These are phyloP conservation scores for Gentiana macrophylla DNA, from an alignment of 257 asterid species.

Conservation along the genomic window DNA sequence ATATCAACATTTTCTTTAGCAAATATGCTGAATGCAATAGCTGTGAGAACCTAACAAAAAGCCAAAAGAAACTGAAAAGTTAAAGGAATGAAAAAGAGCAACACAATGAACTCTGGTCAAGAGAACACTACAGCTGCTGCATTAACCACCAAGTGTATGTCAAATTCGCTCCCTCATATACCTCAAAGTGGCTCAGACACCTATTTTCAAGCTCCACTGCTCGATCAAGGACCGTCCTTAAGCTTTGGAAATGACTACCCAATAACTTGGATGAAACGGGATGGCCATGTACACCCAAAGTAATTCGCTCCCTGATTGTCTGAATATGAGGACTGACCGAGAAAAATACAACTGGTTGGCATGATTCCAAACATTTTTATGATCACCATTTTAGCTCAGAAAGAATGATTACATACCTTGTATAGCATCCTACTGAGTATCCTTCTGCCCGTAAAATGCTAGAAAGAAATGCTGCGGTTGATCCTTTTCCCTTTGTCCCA, in stretches of 20 bases:
- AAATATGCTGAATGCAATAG: conserved; percentile 78
- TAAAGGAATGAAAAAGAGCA: background rate
- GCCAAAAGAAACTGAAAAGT: background rate
- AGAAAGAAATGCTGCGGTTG: conserved; percentile 84
- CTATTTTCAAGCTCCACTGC: conserved; percentile 57
- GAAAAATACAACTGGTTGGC: conserved; percentile 14
- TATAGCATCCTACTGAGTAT: conserved; percentile 84
- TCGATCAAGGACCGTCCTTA: conserved; percentile 41
- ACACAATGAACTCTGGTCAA: background rate
- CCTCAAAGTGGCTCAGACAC: conserved; percentile 89
- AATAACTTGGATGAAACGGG: conserved; percentile 58
- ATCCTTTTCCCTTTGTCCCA: conserved; percentile 98
- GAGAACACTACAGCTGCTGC: too few species aligned
- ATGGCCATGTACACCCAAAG: conserved; percentile 55
- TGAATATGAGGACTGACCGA: conserved; percentile 77
- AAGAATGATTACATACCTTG: conserved; percentile 41
- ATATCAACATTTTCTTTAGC: conserved; percentile 73
- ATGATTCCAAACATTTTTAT: conserved; percentile 4
- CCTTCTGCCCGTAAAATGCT: conserved; percentile 80
- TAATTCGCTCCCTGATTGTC: conserved; percentile 85
- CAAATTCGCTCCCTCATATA: conserved; percentile 15
- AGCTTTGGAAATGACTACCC: conserved; percentile 47
- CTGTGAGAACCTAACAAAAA: conserved; percentile 65
- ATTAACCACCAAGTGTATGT: too few species aligned
- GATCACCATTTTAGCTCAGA: conserved; percentile 3